Evolutionary conservation across 2,329 filamentous ascomycete species (phyloP).

Genomic region (Pleomassaria siparia): DNA sequence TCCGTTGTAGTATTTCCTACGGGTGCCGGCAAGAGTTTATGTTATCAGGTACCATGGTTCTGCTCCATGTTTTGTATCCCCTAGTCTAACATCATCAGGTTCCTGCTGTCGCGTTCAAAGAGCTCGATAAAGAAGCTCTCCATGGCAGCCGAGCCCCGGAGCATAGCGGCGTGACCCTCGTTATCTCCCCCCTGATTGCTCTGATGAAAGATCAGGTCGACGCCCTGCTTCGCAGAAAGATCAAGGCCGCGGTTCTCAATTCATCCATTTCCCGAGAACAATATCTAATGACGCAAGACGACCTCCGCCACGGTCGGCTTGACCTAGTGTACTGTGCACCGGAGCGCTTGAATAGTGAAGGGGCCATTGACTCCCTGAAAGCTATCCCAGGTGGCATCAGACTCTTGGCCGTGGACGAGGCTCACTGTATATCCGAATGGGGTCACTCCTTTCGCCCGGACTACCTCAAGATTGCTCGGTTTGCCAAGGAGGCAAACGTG

Average conservation of each 20-base stretch:
- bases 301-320: slow-evolving; percentile 65
- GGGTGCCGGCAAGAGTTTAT: slow-evolving; percentile 91
- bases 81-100: slow-evolving; percentile 17
- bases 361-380: slow-evolving; percentile 66
- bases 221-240: slow-evolving; percentile 69
- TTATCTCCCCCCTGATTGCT: slow-evolving; percentile 87
- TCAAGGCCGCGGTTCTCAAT: slow-evolving; percentile 79
- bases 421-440: slow-evolving; percentile 96
- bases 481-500: slow-evolving; percentile 82
- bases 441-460: slow-evolving; percentile 95
- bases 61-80: neutral
- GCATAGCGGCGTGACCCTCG: slow-evolving; percentile 81
- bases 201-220: slow-evolving; percentile 96
- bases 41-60: slow-evolving; percentile 77
- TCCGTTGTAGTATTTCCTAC: slow-evolving; percentile 70
- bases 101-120: slow-evolving; percentile 47
- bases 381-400: slow-evolving; percentile 67
- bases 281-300: slow-evolving; percentile 62
- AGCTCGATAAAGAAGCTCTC: slow-evolving; percentile 41
- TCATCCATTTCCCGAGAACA: slow-evolving; percentile 57
- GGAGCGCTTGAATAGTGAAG: slow-evolving; percentile 83
- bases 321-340: slow-evolving; percentile 92
- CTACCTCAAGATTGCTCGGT: slow-evolving; percentile 74
- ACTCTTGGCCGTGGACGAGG: slow-evolving; percentile 94
- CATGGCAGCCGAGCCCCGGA: slow-evolving; percentile 51